phyloP scores from a whole-genome alignment of 495 filamentous ascomycete species.

The Talaromyces nanjingensis region DNA sequence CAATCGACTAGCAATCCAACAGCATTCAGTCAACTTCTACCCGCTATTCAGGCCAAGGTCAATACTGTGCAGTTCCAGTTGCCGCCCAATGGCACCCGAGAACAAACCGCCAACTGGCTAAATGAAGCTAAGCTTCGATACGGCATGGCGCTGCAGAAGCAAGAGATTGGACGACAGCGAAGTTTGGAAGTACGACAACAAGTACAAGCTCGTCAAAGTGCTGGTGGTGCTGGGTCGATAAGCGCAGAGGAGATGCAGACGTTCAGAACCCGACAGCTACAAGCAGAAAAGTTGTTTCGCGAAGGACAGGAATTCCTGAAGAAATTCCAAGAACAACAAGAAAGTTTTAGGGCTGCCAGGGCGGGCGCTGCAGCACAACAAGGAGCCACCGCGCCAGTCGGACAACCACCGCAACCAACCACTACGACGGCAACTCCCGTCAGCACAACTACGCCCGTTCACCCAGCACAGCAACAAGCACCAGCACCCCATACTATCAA shows the following conservation, averaged over 20 bases:
- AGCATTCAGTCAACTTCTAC: constrained; percentile 31
- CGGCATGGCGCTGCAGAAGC: constrained; percentile 45
- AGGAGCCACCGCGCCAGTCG: constrained; percentile 12
- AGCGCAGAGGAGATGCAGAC: constrained; percentile 36
- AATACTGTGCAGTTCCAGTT: constrained; percentile 38
- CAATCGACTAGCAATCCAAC: constrained; percentile 35
- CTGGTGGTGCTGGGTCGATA: constrained; percentile 22
- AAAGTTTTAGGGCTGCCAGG: constrained; percentile 25
- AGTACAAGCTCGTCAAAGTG: constrained; percentile 26
- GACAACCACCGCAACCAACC: constrained; percentile 14
- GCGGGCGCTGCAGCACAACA: constrained; percentile 14
- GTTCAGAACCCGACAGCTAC: constrained; percentile 34
- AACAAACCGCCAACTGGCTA: constrained; percentile 43
- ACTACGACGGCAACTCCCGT: constrained; percentile 15
- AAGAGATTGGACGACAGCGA: constrained; percentile 39
- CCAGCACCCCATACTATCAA: constrained; percentile 47
- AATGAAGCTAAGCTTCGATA: constrained; percentile 46
- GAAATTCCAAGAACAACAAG: constrained; percentile 44
- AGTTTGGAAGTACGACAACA: constrained; percentile 32
- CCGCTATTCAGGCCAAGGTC: constrained; percentile 40
- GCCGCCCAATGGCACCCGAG: constrained; percentile 38
- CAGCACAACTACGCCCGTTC: constrained; percentile 20
- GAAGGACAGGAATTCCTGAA: constrained; percentile 40
- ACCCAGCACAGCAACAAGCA: constrained; percentile 30
- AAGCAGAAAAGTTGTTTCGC: constrained; percentile 38